Evolutionary conservation across 352 stramenopile species (phyloP), one percentile per base, ranked within the genome.

Genomic region (Pythium brachiatum): DNA sequence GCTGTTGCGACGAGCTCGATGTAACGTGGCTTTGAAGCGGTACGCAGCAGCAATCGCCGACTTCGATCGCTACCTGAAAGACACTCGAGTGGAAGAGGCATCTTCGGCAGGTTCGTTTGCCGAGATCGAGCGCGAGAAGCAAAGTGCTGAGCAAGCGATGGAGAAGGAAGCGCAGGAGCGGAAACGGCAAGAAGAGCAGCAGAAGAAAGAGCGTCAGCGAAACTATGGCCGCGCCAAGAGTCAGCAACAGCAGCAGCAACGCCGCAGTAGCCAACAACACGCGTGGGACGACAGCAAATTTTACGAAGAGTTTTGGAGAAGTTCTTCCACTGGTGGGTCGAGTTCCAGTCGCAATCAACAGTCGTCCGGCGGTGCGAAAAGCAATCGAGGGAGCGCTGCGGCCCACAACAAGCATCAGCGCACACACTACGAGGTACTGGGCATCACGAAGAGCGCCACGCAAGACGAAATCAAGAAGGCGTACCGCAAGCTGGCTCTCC

Each of bases 401-500:
- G 26, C 52, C 1, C 53, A 64, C 13, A 23, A 7, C 18, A 69
- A 68, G 11, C 43, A 62, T 15, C 60, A 74, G 1, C 78, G 76
- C 3, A 87, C 81, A 7, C 81, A 94, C 57, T 96, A 96, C 61
- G 83, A 96, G n/a, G 68, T 94, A 4, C 76, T 96, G 16, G 80
- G 81, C 18, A 76, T 94, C 13, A 41, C 73, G 9, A 83, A 79
- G 36, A 54, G 64, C 34, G 78, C 85, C 21, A 89, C 81, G 9
- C 53, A 62, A 29, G 77, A 82, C 15, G 74, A 94, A 38, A 92
- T 97, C 64, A 94, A 94, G 64, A 96, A 94, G 62, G 85, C 89
- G 50, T 97, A 97, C 68, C 86, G 88, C 12, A 94, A 95, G 60
- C 64, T 97, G 27, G 90, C 90, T 26, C 75, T 97, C 27, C 58